Base-by-base conservation (phyloP, 225 moss, liverwort and hornwort species). In the Asterella californica region DNA sequence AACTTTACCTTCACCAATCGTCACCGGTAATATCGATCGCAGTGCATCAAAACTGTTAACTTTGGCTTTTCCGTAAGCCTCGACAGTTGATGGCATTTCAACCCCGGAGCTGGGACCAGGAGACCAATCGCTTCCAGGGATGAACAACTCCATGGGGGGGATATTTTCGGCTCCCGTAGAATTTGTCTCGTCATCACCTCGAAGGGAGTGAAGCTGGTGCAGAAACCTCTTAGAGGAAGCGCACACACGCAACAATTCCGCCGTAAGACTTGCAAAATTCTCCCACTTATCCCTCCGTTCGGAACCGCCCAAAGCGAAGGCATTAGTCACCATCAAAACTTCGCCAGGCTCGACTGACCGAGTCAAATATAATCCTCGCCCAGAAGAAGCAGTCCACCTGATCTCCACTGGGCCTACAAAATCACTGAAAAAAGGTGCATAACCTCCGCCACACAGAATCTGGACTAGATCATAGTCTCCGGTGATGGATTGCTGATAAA, bases 351-450 rank as follows among this genome's bases (percentile, higher is more conserved):
- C 57, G 10, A 79, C 67, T 42, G 67, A 46, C 21, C 70, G 53
- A 0, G 85, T 85, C 17, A 78, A 57, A n/a, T 79, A 85, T 8
- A 85, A 71, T 33, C 85, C 85, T 6, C 85, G 78, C 66, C 79
- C 81, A 19, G 45, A 33, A 0, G 47, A 36, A 38, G 64, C 19
- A 12, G 60, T 77, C 1, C 45, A 49, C 52, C 55, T 49, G 42
- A 85, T 79, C 62, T 85, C 78, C 33, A 85, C 81, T 19, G 73
- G 78, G 10, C 85, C 85, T 29, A 85, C 85, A 59, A 53, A 85
- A 48, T 85, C 85, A 36, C 78, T 75, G 57, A 81, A 81, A 14
- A 55, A 9, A 8, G 85, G 85, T 33, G 85, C 65, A 14, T 36
- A 68, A 1, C 54, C 62, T 3, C 12, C 52, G 7, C 29, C 54